Conservation (phyloP, 1,139 yeast species). For the Candida glucosophila region DNA sequence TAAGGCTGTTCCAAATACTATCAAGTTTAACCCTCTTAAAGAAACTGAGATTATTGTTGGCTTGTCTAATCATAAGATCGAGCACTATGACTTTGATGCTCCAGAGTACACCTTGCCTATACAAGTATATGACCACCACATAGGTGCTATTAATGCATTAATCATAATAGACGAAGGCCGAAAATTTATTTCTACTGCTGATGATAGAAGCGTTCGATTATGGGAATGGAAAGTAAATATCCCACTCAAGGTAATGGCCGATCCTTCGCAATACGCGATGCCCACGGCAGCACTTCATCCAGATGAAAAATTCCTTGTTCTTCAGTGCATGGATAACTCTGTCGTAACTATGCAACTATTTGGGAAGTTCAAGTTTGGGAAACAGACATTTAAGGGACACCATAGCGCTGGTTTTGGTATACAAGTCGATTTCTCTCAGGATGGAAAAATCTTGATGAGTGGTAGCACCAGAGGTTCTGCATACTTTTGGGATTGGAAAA, state of each 20-base stretch:
- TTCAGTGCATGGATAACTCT: slow-evolving; percentile 76
- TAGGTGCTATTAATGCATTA: slow-evolving; percentile 62
- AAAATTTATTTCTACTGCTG: slow-evolving; percentile 70
- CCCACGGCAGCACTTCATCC: slow-evolving; percentile 63
- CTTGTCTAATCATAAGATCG: slow-evolving; percentile 54
- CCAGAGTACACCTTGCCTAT: slow-evolving; percentile 27
- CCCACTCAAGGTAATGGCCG: slow-evolving; percentile 75
- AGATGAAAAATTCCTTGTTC: slow-evolving; percentile 50
- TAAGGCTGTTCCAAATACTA: slow-evolving; percentile 49
- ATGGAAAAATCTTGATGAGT: slow-evolving; percentile 66
- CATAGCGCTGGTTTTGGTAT: slow-evolving; percentile 70
- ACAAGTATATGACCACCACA: slow-evolving; percentile 77
- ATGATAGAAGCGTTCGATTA: slow-evolving; percentile 73
- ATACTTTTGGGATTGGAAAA: slow-evolving; percentile 82
- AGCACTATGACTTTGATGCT: slow-evolving; percentile 53
- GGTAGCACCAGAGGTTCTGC: slow-evolving; percentile 70
- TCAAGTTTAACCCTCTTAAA: slow-evolving; percentile 53
- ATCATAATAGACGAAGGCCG: slow-evolving; percentile 48
- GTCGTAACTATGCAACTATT: slow-evolving; percentile 57
- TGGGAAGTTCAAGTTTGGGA: slow-evolving; percentile 51
- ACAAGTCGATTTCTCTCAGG: slow-evolving; percentile 64
- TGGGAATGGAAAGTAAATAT: slow-evolving; percentile 83
- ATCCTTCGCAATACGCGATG: slow-evolving; percentile 75
- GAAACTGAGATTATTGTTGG: slow-evolving; percentile 65
- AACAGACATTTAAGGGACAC: slow-evolving; percentile 63